Percentiles rank a stretch among this genome's conserved stretches.
Conservation (phyloP, 148 eudicot genomes). For the Camellia japonica region DNA sequence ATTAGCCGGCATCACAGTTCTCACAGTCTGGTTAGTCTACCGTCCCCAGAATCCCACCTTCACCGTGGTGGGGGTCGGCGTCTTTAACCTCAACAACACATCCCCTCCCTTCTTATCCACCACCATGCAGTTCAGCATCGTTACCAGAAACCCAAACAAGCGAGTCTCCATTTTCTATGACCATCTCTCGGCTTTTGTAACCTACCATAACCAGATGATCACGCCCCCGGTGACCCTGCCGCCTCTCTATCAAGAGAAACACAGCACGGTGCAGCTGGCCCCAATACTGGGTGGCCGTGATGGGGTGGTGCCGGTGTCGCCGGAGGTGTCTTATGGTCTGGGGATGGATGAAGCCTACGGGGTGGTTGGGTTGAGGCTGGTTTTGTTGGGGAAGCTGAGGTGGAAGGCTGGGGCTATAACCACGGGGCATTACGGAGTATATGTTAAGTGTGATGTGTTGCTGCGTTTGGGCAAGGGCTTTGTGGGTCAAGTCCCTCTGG, state of each 20-base stretch:
- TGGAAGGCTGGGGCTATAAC: conserved; percentile 57
- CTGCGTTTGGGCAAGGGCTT: conserved; percentile 42
- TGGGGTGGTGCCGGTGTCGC: conserved; percentile 25
- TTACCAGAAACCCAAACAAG: conserved; percentile 62
- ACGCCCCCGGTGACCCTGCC: conserved; percentile 45
- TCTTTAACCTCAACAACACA: conserved; percentile 55
- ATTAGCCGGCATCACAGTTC: conserved; percentile 42
- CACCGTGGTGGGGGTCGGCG: conserved; percentile 40
- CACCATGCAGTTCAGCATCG: conserved; percentile 60
- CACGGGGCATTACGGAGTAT: conserved; percentile 44
- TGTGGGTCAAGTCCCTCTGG: conserved; percentile 58
- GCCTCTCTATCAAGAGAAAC: conserved; percentile 32
- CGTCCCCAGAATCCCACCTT: conserved; percentile 66
- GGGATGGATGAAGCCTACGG: conserved; percentile 38
- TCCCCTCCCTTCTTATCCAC: conserved; percentile 44
- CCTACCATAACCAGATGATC: conserved; percentile 57
- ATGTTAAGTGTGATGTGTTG: conserved; percentile 65
- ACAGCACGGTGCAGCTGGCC: conserved; percentile 40
- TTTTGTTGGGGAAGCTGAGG: conserved; percentile 56
- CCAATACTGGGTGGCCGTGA: conserved; percentile 30
- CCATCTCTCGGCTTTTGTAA: conserved; percentile 51
- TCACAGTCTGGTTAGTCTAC: conserved; percentile 66
- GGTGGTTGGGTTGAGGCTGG: conserved; percentile 61
- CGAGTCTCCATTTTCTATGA: conserved; percentile 55
- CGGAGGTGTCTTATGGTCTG: conserved; percentile 32